These are phyloP conservation scores for Candida xiaguanensis DNA, from an alignment of 805 yeast species.

Conservation along the genomic window DNA sequence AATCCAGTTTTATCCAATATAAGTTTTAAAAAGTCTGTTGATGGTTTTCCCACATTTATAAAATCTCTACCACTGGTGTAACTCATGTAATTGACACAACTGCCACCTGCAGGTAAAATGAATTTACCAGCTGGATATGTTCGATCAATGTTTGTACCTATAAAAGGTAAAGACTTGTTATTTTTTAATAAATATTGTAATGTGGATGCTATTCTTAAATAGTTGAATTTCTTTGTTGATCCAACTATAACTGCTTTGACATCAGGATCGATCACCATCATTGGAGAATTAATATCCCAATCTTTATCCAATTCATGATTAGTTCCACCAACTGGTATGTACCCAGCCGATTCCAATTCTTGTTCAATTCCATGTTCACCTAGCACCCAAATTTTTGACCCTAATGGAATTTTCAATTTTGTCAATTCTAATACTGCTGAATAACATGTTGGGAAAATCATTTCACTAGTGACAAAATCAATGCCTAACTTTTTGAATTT, in stretches of 20 bases:
- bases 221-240: slow-evolving; percentile 33
- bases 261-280: slow-evolving; percentile 32
- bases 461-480: slow-evolving; percentile 21
- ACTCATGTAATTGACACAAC: slow-evolving; percentile 35
- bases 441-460: slow-evolving; percentile 36
- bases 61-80: slow-evolving; percentile 31
- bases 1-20: slow-evolving; percentile 25
- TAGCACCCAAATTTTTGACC: slow-evolving; percentile 38
- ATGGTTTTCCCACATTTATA: slow-evolving; percentile 38
- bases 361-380: slow-evolving; percentile 38
- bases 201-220: slow-evolving; percentile 34
- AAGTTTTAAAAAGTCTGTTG: slow-evolving; percentile 25
- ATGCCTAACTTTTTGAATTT: slow-evolving; percentile 33
- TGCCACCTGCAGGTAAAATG: slow-evolving; percentile 40
- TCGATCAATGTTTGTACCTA: slow-evolving; percentile 40
- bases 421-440: slow-evolving; percentile 28
- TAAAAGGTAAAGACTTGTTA: slow-evolving; percentile 30
- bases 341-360: slow-evolving; percentile 30
- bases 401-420: slow-evolving; percentile 21
- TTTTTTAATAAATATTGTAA: slow-evolving; percentile 33
- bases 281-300: slow-evolving; percentile 22
- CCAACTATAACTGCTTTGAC: slow-evolving; percentile 41
- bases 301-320: slow-evolving; percentile 22
- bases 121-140: slow-evolving; percentile 38
- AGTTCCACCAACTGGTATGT: slow-evolving; percentile 33